Conservation (phyloP, 805 yeast species). For the Naumovozyma dairenensis region DNA sequence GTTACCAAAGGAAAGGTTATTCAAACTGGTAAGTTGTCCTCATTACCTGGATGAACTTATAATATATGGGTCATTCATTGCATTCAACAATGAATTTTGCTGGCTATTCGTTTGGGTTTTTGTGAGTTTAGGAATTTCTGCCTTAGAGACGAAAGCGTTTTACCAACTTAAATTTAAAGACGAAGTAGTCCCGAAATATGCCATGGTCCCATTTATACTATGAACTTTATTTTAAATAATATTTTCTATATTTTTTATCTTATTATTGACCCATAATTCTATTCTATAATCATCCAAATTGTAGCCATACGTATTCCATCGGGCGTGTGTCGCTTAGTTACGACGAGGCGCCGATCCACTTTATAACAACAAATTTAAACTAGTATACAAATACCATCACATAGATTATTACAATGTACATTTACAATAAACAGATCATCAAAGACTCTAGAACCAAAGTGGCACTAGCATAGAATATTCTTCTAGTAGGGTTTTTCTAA, state of each 20-base stretch:
- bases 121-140: conserved; percentile 45
- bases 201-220: conserved; percentile 13
- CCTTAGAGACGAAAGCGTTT: conserved; percentile 41
- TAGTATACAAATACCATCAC: too few relatives aligned
- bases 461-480: too few relatives aligned
- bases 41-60: conserved; percentile 62
- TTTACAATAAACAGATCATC: too few relatives aligned
- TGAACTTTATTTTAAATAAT: not conserved
- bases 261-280: too few relatives aligned
- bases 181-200: conserved; percentile 11
- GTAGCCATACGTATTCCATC: too few relatives aligned
- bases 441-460: too few relatives aligned
- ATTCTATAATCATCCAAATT: too few relatives aligned
- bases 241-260: not conserved
- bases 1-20: conserved; percentile 43
- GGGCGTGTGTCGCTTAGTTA: too few relatives aligned
- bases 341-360: too few relatives aligned
- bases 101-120: conserved; percentile 27
- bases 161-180: conserved; percentile 29
- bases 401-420: too few relatives aligned
- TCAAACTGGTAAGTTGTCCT: conserved; percentile 46
- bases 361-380: too few relatives aligned
- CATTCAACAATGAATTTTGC: conserved; percentile 12
- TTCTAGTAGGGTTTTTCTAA: too few relatives aligned
- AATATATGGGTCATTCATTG: conserved; percentile 36